phyloP scores from a whole-genome alignment of 441 rosid species.

The Erysimum pusillum region DNA sequence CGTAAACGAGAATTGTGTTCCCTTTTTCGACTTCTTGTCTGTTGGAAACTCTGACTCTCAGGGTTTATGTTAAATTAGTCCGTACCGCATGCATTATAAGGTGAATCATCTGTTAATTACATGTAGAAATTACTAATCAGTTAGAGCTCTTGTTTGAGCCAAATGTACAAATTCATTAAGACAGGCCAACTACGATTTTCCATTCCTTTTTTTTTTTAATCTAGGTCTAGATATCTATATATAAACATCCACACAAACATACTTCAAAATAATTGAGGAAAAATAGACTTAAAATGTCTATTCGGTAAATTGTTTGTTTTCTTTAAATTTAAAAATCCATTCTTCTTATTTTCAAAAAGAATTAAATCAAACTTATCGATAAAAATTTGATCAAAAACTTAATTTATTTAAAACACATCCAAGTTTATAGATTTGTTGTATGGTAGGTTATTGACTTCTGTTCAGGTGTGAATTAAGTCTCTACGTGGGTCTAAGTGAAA shows the following conservation, averaged over 20 bases:
- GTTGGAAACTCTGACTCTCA: constrained; percentile 52
- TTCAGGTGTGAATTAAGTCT: no score
- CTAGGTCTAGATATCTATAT: neutral
- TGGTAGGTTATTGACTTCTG: no score
- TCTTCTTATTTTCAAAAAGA: neutral
- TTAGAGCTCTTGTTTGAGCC: constrained; percentile 37
- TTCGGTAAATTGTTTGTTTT: neutral
- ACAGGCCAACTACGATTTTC: constrained; percentile 17
- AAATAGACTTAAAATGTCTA: neutral
- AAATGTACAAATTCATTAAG: constrained; percentile 31
- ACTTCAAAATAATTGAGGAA: neutral
- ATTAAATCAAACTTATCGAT: neutral
- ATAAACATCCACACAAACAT: neutral
- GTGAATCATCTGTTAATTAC: constrained; percentile 30
- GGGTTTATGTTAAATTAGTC: constrained; percentile 38
- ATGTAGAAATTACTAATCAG: constrained; percentile 26
- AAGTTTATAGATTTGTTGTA: neutral
- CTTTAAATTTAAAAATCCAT: neutral
- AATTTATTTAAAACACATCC: neutral
- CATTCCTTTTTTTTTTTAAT: neutral
- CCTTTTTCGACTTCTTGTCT: constrained; percentile 77
- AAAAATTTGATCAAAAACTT: neutral
- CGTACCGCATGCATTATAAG: constrained; percentile 20
- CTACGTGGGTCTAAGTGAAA: no score
- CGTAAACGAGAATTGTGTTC: constrained; percentile 39